These are phyloP conservation scores for Candida pseudoviswanathii DNA, from an alignment of 1,139 yeast genomes.

Conservation along the genomic window DNA sequence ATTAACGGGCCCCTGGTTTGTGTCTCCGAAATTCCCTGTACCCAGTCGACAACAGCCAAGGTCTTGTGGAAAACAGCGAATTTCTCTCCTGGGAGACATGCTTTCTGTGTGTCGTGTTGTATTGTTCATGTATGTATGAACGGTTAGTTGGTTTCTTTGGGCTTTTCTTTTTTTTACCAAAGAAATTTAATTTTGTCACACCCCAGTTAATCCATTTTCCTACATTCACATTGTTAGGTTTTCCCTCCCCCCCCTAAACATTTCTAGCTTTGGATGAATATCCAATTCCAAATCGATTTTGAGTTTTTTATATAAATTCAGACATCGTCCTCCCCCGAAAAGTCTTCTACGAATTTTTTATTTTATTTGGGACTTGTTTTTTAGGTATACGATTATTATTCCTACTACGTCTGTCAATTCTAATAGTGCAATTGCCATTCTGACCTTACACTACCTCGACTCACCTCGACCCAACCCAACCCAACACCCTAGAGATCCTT, in stretches of 20 bases:
- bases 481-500: too few relatives aligned
- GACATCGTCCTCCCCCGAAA: neutral
- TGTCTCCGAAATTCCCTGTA: neutral
- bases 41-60: too few relatives aligned
- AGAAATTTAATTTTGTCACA: constrained; percentile 1
- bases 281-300: neutral
- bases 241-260: neutral
- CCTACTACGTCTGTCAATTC: neutral
- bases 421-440: too few relatives aligned
- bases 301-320: neutral
- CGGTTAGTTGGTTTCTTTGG: constrained; percentile 2
- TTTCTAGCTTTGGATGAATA: neutral
- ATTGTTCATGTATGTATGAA: constrained; percentile 2
- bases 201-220: constrained; percentile 2
- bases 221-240: neutral
- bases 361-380: neutral
- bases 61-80: too few relatives aligned
- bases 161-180: neutral
- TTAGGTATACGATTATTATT: neutral
- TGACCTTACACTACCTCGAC: too few relatives aligned
- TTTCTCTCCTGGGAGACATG: neutral
- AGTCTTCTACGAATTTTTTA: neutral
- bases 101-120: neutral
- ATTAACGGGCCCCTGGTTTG: neutral
- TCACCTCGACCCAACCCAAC: too few relatives aligned